Conservation (phyloP, 371 early-diverging fungal species). For the Rhizopus microsporus region DNA sequence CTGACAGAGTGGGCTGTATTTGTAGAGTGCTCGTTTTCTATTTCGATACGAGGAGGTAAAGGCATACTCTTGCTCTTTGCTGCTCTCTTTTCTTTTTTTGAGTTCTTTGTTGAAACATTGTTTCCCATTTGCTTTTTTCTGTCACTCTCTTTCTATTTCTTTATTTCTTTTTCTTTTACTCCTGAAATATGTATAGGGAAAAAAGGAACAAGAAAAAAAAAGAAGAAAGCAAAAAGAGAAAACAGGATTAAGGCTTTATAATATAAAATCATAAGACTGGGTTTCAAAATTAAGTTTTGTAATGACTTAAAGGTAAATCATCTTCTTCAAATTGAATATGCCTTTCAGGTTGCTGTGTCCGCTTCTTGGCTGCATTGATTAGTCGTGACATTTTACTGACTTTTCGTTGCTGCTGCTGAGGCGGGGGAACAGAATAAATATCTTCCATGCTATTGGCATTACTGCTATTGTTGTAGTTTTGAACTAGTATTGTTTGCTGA, state of each 20-base stretch:
- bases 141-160: background rate
- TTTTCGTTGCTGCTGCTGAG: conserved; percentile 18
- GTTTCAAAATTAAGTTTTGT: conserved; percentile 17
- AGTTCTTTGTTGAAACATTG: conserved; percentile 20
- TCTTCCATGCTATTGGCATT: background rate
- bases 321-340: conserved; percentile 23
- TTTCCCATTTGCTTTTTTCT: conserved; percentile 19
- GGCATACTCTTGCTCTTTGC: conserved; percentile 25
- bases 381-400: conserved; percentile 18
- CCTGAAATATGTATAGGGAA: background rate
- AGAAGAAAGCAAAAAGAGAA: conserved; percentile 1
- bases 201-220: background rate
- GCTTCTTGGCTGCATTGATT: conserved; percentile 24
- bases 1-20: conserved; percentile 51
- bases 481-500: conserved; percentile 18
- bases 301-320: conserved; percentile 36
- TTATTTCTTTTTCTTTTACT: background rate
- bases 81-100: conserved; percentile 18
- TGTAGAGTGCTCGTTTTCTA: conserved; percentile 48
- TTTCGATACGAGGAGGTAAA: conserved; percentile 21
- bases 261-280: background rate
- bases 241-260: conserved; percentile 3
- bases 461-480: conserved; percentile 4
- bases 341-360: background rate
- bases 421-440: background rate